Evolutionary conservation across 306 rosid genomes (phyloP), one percentile per base, ranked within the genome.

Genomic region (Medicago arabica): DNA sequence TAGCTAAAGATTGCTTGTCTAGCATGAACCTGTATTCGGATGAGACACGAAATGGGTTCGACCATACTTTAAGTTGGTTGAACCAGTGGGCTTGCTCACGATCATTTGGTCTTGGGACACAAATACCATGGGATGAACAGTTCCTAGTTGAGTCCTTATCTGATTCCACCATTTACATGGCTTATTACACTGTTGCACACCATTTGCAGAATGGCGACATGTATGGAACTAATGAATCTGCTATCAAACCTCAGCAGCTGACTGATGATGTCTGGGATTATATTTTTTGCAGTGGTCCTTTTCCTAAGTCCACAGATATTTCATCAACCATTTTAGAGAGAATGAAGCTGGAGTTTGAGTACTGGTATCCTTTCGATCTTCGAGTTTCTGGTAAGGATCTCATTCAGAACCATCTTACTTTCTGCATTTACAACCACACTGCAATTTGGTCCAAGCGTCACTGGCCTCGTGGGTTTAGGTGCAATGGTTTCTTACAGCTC

Each of bases 41-140:
- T 6, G 95, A 90, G 86, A 86, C 98, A 15, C 76, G 83, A 5
- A 95, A 90, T 86, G 98, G 95, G 10, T 89, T 93, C 83, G 95
- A 90, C 88, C 97, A 93, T 83, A 93, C 97, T 50, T 80, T 93
- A 80, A 31, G 84, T 71, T 93, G 97, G 97, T 85, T 93, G 74
- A 93, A 90, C 78, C 98, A 93, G 84, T 90, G 98, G 98, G 98
- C 97, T 40, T 93, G 98, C 76, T 93, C 98, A 62, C 83, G 97
- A 31, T 88, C 97, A 12, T 93, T 93, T 81, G 97, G 97, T 51
- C 90, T 93, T 62, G 98, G 98, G 81, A 93, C 98, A 11, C 97
- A 84, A 61, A 93, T 93, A 59, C 98, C 28, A 23, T 90, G 95
- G 97, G 98, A 93, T 65, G 95, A 93, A 50, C 89, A 93, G 44